Conservation (phyloP, 805 yeast genomes). For the Brettanomyces bruxellensis region DNA sequence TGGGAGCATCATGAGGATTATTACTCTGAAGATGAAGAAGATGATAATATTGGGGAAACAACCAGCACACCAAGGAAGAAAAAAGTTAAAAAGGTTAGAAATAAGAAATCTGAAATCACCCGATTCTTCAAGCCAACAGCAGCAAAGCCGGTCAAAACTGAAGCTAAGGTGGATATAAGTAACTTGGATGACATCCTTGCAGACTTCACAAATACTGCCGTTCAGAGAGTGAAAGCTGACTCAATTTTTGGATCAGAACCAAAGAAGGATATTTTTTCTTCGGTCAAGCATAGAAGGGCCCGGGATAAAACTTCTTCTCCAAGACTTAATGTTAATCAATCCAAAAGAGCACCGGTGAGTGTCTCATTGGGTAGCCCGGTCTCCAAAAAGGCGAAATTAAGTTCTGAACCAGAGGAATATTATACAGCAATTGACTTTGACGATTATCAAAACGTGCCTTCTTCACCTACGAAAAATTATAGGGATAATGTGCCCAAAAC, state of each 20-base stretch:
- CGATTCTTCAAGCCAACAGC: constrained; percentile 34
- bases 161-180: constrained; percentile 34
- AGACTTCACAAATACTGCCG: constrained; percentile 34
- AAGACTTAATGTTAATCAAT: too few species aligned
- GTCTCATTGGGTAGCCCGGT: background rate
- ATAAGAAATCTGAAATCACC: constrained; percentile 10
- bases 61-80: constrained; percentile 19
- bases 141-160: constrained; percentile 10
- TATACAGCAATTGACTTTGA: constrained; percentile 15
- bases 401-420: constrained; percentile 16
- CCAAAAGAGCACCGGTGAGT: background rate
- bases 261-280: constrained; percentile 21
- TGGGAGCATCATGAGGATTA: constrained; percentile 59
- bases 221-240: constrained; percentile 11
- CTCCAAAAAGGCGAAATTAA: constrained; percentile 15
- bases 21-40: constrained; percentile 49
- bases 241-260: constrained; percentile 11
- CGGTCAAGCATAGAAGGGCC: constrained; percentile 15
- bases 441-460: constrained; percentile 19
- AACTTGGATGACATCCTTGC: constrained; percentile 62
- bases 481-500: background rate
- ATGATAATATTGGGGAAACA: constrained; percentile 14
- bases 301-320: too few species aligned
- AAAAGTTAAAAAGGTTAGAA: constrained; percentile 26
- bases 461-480: constrained; percentile 21